Conservation (phyloP, 768 basidiomycete species). For the Macrolepiota fuliginosa region DNA sequence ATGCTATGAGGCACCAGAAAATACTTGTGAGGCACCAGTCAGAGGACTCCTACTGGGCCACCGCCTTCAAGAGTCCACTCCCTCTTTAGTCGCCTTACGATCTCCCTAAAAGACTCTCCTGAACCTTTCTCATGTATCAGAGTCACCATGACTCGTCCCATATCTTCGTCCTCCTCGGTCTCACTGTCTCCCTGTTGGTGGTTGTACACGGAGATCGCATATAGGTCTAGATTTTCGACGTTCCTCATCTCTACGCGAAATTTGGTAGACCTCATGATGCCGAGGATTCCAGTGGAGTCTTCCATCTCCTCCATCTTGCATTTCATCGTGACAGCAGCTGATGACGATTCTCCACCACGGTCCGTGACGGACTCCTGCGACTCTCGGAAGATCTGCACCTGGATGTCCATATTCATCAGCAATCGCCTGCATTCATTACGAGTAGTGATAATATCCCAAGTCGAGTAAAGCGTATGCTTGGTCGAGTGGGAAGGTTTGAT, state of each 20-base stretch:
- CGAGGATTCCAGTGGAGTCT: slow-evolving; percentile 52
- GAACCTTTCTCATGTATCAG: slow-evolving; percentile 88
- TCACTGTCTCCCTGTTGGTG: slow-evolving; percentile 18
- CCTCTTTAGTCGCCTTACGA: slow-evolving; percentile 61
- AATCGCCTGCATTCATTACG: slow-evolving; percentile 72
- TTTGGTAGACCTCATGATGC: slow-evolving; percentile 63
- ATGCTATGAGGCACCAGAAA: neutral
- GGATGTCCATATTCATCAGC: slow-evolving; percentile 68
- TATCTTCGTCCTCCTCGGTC: slow-evolving; percentile 34
- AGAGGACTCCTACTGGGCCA: slow-evolving; percentile 10
- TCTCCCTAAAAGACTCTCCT: slow-evolving; percentile 72
- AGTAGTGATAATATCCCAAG: slow-evolving; percentile 59
- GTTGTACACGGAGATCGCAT: neutral
- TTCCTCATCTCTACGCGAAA: slow-evolving; percentile 76
- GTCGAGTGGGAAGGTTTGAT: slow-evolving; percentile 57
- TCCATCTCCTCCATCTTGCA: slow-evolving; percentile 72
- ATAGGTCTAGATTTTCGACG: slow-evolving; percentile 23
- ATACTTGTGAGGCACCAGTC: neutral
- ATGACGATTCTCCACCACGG: slow-evolving; percentile 60
- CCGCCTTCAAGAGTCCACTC: slow-evolving; percentile 65
- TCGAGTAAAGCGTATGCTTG: slow-evolving; percentile 45
- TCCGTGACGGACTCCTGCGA: slow-evolving; percentile 24
- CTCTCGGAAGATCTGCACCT: slow-evolving; percentile 32
- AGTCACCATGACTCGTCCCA: slow-evolving; percentile 48
- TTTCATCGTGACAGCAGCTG: slow-evolving; percentile 56